phyloP scores from a whole-genome alignment of 2,329 filamentous ascomycete species.

The Ophiosphaerella herpotricha region DNA sequence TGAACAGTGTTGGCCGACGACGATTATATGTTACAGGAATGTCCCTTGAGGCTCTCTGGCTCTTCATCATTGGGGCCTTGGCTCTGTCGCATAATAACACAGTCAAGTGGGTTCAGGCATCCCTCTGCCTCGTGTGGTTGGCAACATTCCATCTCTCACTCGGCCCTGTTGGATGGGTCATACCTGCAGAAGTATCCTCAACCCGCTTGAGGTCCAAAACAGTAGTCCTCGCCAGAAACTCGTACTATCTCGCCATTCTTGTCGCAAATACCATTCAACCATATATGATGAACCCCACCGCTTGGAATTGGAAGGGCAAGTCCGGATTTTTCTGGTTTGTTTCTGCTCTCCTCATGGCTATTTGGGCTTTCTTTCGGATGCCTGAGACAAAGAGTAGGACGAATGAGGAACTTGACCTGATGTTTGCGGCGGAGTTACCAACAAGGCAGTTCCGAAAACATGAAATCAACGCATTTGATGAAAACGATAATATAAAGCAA shows the following conservation, averaged over 20 bases:
- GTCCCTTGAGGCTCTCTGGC: background rate
- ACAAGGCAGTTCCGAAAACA: constrained; percentile 21
- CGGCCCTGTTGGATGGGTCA: constrained; percentile 59
- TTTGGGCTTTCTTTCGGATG: constrained; percentile 77
- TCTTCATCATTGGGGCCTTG: background rate
- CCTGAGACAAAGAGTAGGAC: constrained; percentile 78
- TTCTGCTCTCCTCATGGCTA: constrained; percentile 72
- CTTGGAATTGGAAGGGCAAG: constrained; percentile 84
- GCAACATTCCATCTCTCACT: constrained; percentile 6
- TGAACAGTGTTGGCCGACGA: background rate
- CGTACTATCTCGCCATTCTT: constrained; percentile 77
- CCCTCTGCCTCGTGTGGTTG: constrained; percentile 10
- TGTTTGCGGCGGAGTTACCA: constrained; percentile 65
- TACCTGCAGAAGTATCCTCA: constrained; percentile 81
- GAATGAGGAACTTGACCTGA: constrained; percentile 79
- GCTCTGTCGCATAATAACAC: background rate
- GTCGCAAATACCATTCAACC: constrained; percentile 82
- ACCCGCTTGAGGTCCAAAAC: constrained; percentile 85
- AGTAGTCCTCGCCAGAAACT: constrained; percentile 76
- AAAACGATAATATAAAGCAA: background rate
- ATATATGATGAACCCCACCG: constrained; percentile 41
- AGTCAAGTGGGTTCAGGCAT: background rate
- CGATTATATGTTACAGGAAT: background rate
- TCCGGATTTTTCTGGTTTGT: constrained; percentile 85
- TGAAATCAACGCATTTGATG: constrained; percentile 43